Percentiles rank a stretch among this genome's conserved stretches.
Evolutionary conservation across 2,329 filamentous ascomycete genomes (phyloP).

Genomic region (Ophiocordyceps unilateralis): DNA sequence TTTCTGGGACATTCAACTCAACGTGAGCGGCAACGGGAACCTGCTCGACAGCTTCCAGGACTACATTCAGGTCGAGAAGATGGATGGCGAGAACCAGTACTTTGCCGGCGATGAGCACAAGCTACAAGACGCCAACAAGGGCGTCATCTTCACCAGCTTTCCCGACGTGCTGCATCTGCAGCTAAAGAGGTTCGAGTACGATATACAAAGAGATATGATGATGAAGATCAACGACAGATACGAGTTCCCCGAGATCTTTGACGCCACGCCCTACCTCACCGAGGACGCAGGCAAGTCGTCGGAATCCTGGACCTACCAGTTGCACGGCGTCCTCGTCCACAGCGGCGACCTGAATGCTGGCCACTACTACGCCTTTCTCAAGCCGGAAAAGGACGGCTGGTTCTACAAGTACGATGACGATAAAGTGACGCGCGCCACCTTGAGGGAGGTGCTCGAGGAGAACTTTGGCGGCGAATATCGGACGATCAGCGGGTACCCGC

Average conservation of each 20-base stretch:
- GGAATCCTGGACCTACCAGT: constrained; percentile 77
- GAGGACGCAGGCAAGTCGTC: constrained; percentile 76
- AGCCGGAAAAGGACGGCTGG: constrained; percentile 78
- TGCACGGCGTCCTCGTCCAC: constrained; percentile 91
- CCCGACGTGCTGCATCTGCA: constrained; percentile 89
- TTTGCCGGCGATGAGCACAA: constrained; percentile 80
- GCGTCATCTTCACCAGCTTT: constrained; percentile 91
- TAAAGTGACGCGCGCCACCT: constrained; percentile 84
- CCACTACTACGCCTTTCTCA: constrained; percentile 95
- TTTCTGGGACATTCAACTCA: constrained; percentile 97
- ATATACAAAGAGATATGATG: constrained; percentile 90
- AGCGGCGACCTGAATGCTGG: constrained; percentile 93
- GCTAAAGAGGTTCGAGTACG: constrained; percentile 95
- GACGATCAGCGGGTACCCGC: constrained; percentile 26
- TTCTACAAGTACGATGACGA: constrained; percentile 98
- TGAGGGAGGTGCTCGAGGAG: constrained; percentile 82
- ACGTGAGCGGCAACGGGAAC: constrained; percentile 85
- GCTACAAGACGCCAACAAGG: constrained; percentile 91
- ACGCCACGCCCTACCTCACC: constrained; percentile 74
- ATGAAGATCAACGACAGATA: constrained; percentile 96
- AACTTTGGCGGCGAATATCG: constrained; percentile 87
- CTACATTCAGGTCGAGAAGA: constrained; percentile 89
- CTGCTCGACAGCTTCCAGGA: constrained; percentile 89
- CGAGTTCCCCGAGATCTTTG: constrained; percentile 72
- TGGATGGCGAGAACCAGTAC: constrained; percentile 98